A percentile compares a stretch with the other conserved stretches of the same genome.
Conservation (phyloP, 345 rosid genomes). For the Excoecaria cochinchinensis region DNA sequence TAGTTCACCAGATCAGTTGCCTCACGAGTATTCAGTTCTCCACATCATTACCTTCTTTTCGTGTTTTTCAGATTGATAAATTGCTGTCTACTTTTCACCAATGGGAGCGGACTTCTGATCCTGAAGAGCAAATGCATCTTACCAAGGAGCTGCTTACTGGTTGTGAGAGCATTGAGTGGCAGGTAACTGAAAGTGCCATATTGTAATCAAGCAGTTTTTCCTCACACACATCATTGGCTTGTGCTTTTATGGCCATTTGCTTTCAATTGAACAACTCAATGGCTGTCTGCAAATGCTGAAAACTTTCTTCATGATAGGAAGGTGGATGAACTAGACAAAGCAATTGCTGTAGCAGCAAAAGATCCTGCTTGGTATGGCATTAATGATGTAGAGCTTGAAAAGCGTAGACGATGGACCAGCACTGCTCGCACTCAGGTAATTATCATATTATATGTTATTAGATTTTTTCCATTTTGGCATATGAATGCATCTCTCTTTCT, state of each 20-base stretch:
- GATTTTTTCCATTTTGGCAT: neutral
- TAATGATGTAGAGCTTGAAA: slow-evolving; percentile 78
- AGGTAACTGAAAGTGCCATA: slow-evolving; percentile 44
- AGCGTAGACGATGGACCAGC: slow-evolving; percentile 88
- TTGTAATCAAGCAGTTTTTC: neutral
- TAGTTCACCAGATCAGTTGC: neutral
- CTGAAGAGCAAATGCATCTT: slow-evolving; percentile 63
- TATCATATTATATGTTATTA: neutral
- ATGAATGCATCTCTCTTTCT: neutral
- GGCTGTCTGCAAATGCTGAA: slow-evolving; percentile 44
- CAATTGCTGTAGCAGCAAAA: slow-evolving; percentile 80
- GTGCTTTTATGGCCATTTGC: neutral
- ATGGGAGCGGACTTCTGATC: slow-evolving; percentile 75
- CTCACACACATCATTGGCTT: neutral
- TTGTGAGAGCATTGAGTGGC: slow-evolving; percentile 96
- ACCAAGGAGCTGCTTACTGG: slow-evolving; percentile 65
- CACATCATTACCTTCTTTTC: neutral
- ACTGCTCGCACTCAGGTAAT: slow-evolving; percentile 75
- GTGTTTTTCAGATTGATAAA: slow-evolving; percentile 70
- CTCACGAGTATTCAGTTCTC: neutral
- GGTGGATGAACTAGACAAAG: slow-evolving; percentile 97
- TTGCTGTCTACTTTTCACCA: slow-evolving; percentile 77
- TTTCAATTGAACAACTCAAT: slow-evolving; percentile 3
- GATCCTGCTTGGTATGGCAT: slow-evolving; percentile 94
- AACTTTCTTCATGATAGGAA: slow-evolving; percentile 61